Evolutionary conservation across 371 early-diverging fungal species (phyloP).

Genomic region (Coemansia sp.): DNA sequence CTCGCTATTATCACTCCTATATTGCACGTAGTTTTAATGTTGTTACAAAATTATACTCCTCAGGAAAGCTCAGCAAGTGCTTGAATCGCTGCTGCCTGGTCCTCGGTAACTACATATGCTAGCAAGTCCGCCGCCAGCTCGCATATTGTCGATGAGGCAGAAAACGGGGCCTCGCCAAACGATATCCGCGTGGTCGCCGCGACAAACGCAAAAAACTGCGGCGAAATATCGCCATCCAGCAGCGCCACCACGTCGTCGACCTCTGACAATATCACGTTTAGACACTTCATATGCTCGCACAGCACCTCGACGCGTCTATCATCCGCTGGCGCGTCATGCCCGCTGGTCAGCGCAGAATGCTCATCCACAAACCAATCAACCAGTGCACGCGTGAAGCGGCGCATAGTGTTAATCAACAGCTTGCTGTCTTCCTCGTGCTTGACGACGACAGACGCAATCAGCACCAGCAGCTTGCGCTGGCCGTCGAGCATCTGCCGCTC

Average conservation of each 20-base stretch:
- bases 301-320: constrained; percentile 26
- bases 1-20: background rate
- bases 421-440: constrained; percentile 30
- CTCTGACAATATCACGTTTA: constrained; percentile 40
- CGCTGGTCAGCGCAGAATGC: constrained; percentile 13
- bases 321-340: background rate
- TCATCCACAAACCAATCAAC: constrained; percentile 42
- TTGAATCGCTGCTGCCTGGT: constrained; percentile 39
- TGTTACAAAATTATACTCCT: background rate
- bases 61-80: background rate
- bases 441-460: constrained; percentile 36
- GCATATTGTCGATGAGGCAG: constrained; percentile 4
- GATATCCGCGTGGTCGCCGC: constrained; percentile 42
- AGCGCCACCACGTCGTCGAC: constrained; percentile 37
- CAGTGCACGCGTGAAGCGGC: constrained; percentile 19
- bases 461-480: constrained; percentile 31
- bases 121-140: constrained; percentile 45
- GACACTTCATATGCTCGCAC: constrained; percentile 35
- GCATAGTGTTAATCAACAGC: constrained; percentile 22
- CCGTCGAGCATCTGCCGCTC: constrained; percentile 28
- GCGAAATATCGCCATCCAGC: constrained; percentile 42
- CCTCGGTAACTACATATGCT: constrained; percentile 44
- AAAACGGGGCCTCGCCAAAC: constrained; percentile 36
- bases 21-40: too few relatives aligned
- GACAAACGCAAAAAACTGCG: constrained; percentile 42